These are phyloP conservation scores for Coccomyxa sp. DNA, from an alignment of 139 green algal species.

Conservation along the genomic window DNA sequence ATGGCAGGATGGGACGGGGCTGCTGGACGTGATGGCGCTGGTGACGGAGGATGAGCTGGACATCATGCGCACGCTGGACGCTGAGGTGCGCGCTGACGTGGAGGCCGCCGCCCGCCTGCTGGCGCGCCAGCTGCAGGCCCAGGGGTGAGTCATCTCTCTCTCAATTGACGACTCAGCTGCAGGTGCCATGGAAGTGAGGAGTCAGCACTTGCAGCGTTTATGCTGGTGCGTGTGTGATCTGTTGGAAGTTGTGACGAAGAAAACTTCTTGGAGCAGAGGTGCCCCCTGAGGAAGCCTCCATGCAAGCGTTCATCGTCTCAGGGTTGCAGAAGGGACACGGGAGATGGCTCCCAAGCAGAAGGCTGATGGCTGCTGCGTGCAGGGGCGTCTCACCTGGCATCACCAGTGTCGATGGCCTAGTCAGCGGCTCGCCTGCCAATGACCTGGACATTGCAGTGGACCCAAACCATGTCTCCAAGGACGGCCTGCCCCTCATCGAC, in stretches of 20 bases:
- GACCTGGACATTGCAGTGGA: too few species aligned
- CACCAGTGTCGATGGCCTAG: too few species aligned
- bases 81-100: conserved; percentile 58
- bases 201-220: too few species aligned
- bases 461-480: too few species aligned
- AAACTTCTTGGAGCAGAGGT: too few species aligned
- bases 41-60: conserved; percentile 7
- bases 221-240: too few species aligned
- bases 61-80: conserved; percentile 56
- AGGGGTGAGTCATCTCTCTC: neutral
- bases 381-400: too few species aligned
- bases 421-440: too few species aligned
- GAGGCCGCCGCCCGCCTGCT: conserved; percentile 43
- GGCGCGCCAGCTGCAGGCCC: neutral
- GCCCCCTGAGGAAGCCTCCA: neutral
- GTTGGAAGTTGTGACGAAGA: too few species aligned
- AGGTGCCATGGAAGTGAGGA: neutral
- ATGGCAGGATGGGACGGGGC: conserved; percentile 12
- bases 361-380: neutral
- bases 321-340: neutral
- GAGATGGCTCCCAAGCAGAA: neutral
- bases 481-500: too few species aligned
- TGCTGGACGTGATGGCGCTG: conserved; percentile 30
- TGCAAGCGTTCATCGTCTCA: neutral
- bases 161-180: neutral